phyloP scores from a whole-genome alignment of 768 basidiomycete genomes.

The Leccinum ochraceum region DNA sequence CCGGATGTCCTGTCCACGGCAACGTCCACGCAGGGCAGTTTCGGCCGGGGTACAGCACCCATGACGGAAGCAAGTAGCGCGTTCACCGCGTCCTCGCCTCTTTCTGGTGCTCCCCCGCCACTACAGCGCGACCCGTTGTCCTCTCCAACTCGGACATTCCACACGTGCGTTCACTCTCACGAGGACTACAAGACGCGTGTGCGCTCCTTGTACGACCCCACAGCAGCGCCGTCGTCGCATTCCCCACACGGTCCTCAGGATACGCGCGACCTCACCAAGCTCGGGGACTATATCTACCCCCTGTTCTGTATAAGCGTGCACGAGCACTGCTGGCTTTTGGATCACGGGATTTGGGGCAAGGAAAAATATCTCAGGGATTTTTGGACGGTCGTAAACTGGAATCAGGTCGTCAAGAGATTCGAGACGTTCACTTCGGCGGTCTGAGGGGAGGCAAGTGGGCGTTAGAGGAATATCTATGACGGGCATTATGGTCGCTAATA shows the following conservation, averaged over 20 bases:
- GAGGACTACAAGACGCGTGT: slow-evolving; percentile 12
- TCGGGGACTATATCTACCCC: slow-evolving; percentile 67
- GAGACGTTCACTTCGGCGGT: slow-evolving; percentile 21
- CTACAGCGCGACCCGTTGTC: slow-evolving; percentile 33
- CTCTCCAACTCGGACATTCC: slow-evolving; percentile 31
- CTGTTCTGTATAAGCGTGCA: slow-evolving; percentile 78
- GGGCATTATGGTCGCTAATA: slow-evolving; percentile 5
- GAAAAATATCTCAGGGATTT: slow-evolving; percentile 83
- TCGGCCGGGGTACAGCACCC: slow-evolving; percentile 20
- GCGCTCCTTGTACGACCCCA: slow-evolving; percentile 32
- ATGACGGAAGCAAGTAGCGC: slow-evolving; percentile 30
- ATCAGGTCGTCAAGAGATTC: slow-evolving; percentile 45
- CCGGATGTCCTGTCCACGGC: not conserved
- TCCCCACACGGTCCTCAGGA: slow-evolving; percentile 15
- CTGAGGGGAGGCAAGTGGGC: slow-evolving; percentile 10
- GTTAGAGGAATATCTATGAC: slow-evolving; percentile 8
- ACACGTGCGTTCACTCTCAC: slow-evolving; percentile 20
- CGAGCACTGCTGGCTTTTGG: slow-evolving; percentile 88
- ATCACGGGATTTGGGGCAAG: slow-evolving; percentile 90
- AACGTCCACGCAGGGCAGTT: not conserved
- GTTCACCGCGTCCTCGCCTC: slow-evolving; percentile 43
- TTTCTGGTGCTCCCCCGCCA: slow-evolving; percentile 41
- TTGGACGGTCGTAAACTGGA: slow-evolving; percentile 84
- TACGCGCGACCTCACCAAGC: slow-evolving; percentile 25
- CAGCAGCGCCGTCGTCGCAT: not conserved